These are phyloP conservation scores for Decorospora gaudefroyi DNA, from an alignment of 2,329 filamentous ascomycete species.

Conservation along the genomic window DNA sequence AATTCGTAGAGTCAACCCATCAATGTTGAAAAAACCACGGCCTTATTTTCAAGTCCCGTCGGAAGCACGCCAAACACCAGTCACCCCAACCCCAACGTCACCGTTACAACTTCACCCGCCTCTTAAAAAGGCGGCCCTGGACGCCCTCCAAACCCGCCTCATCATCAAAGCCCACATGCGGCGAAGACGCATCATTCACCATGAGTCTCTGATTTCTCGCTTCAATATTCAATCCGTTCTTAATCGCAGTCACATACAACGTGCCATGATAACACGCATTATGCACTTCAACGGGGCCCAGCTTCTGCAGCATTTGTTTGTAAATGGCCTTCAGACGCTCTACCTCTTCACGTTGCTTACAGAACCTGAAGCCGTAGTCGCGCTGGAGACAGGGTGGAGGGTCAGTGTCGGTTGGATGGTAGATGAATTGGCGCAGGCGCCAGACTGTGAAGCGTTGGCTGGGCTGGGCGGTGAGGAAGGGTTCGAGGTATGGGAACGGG, in stretches of 20 bases:
- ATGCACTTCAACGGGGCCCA: slow-evolving; percentile 15
- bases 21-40: no score
- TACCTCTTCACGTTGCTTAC: slow-evolving; percentile 23
- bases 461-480: slow-evolving; percentile 13
- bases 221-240: not conserved
- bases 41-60: no score
- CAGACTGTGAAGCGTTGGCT: slow-evolving; percentile 17
- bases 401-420: not conserved
- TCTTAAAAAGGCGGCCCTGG: slow-evolving; percentile 8
- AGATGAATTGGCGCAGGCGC: slow-evolving; percentile 25
- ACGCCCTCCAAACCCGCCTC: not conserved
- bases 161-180: slow-evolving; percentile 14
- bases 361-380: slow-evolving; percentile 29
- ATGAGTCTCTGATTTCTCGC: slow-evolving; percentile 8
- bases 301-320: slow-evolving; percentile 5
- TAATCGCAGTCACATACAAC: slow-evolving; percentile 9
- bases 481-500: slow-evolving; percentile 8
- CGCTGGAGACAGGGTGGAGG: slow-evolving; percentile 13
- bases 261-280: slow-evolving; percentile 9
- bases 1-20: no score
- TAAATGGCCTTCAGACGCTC: slow-evolving; percentile 23
- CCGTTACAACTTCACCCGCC: not conserved
- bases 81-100: not conserved
- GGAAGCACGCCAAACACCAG: not conserved
- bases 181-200: slow-evolving; percentile 12